These are phyloP conservation scores for Anaeromyces robustus DNA, from an alignment of 192 early-diverging fungal genomes.

Conservation along the genomic window DNA sequence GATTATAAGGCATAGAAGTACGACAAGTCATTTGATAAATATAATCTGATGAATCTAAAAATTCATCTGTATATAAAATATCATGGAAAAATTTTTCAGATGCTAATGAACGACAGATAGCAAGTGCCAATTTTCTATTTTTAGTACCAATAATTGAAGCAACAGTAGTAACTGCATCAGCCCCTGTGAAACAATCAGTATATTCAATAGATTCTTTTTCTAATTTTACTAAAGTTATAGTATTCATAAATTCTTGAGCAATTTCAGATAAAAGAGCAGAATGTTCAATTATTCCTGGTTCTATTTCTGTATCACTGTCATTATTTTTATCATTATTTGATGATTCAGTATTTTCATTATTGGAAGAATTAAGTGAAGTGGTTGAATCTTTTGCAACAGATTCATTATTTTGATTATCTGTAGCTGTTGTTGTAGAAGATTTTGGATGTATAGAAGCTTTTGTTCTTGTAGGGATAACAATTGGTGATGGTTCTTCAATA, in stretches of 20 bases:
- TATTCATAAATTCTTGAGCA: conserved; percentile 39
- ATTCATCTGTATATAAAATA: conserved; percentile 66
- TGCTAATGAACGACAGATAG: conserved; percentile 78
- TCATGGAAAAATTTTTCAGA: conserved; percentile 85
- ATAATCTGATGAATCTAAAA: conserved; percentile 68
- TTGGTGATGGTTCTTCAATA: neutral
- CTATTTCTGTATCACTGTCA: neutral
- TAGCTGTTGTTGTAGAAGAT: no score
- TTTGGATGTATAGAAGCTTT: neutral
- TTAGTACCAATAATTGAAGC: conserved; percentile 59
- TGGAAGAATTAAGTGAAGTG: no score
- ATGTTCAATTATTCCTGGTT: conserved; percentile 2
- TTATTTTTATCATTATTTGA: neutral
- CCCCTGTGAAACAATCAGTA: conserved; percentile 67
- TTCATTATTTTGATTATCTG: no score
- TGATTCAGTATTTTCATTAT: no score
- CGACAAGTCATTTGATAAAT: conserved; percentile 61
- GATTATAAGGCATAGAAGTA: neutral
- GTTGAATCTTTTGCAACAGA: no score
- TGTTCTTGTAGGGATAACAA: neutral
- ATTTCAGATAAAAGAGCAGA: conserved; percentile 57
- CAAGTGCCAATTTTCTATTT: conserved; percentile 72
- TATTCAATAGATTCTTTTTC: conserved; percentile 69
- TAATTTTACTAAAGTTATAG: conserved; percentile 38
- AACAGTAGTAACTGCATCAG: conserved; percentile 75